Evolutionary conservation across 345 rosid genomes (phyloP).

Genomic region (Nasturtium officinale): DNA sequence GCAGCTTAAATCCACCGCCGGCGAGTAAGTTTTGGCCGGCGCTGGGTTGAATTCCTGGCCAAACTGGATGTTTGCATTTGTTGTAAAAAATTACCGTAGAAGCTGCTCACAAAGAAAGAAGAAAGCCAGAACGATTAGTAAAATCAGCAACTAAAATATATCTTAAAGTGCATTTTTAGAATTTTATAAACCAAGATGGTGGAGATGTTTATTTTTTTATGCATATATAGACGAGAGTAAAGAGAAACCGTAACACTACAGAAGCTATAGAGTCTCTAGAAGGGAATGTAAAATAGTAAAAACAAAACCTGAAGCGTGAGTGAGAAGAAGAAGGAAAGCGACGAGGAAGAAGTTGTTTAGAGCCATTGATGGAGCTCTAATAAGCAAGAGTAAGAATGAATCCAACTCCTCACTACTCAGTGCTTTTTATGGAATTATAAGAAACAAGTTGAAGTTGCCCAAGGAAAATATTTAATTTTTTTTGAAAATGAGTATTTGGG

Average conservation of each 20-base stretch:
- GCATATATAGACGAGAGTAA: background rate
- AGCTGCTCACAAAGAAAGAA: constrained; percentile 41
- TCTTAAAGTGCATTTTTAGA: background rate
- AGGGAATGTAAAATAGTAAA: background rate
- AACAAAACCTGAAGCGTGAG: constrained; percentile 47
- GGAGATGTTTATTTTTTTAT: background rate
- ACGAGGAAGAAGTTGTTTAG: constrained; percentile 11
- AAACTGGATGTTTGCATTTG: constrained; percentile 80
- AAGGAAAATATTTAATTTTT: background rate
- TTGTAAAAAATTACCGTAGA: constrained; percentile 69
- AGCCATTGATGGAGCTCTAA: constrained; percentile 40
- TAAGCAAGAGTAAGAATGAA: constrained; percentile 24
- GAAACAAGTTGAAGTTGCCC: background rate
- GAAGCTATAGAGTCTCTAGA: background rate
- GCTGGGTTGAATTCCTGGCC: constrained; percentile 96
- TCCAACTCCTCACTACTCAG: background rate
- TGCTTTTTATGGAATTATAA: constrained; percentile 26
- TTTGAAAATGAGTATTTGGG: constrained; percentile 9
- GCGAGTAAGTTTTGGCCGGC: constrained; percentile 79
- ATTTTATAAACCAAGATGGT: background rate
- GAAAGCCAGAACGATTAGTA: background rate
- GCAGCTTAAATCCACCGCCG: constrained; percentile 81
- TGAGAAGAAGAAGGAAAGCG: constrained; percentile 41
- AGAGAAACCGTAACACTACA: background rate
- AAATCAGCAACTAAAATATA: background rate